Percentiles rank a stretch among this genome's conserved stretches.
Evolutionary conservation across 257 asterid genomes (phyloP).

Genomic region (Lycium barbarum): DNA sequence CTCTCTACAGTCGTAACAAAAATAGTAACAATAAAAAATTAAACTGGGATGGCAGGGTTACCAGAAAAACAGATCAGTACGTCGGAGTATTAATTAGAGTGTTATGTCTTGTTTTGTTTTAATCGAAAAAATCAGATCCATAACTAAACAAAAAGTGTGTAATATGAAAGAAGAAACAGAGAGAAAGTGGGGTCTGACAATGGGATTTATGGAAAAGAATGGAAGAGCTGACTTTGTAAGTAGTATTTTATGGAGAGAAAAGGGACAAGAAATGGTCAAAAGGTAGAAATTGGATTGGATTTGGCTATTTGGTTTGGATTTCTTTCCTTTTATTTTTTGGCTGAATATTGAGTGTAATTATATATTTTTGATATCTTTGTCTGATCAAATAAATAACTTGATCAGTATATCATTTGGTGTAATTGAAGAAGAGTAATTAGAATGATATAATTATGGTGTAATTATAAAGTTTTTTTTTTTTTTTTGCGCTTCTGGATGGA

Average conservation of each 20-base stretch:
- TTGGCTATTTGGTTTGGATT: neutral
- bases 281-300: neutral
- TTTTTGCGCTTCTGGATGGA: too few relatives aligned
- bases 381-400: too few relatives aligned
- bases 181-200: neutral
- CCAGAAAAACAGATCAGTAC: neutral
- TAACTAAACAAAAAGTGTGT: neutral
- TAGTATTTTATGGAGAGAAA: neutral
- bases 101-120: neutral
- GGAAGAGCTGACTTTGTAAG: conserved; percentile 25
- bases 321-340: too few relatives aligned
- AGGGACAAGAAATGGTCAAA: conserved; percentile 15
- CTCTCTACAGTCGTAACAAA: neutral
- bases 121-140: neutral
- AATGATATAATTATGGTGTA: too few relatives aligned
- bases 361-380: too few relatives aligned
- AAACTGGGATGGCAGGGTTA: neutral
- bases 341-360: too few relatives aligned
- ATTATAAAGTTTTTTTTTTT: too few relatives aligned
- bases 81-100: neutral
- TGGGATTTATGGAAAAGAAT: neutral
- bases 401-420: too few relatives aligned
- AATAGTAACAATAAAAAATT: too few relatives aligned
- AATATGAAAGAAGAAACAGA: neutral
- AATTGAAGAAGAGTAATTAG: too few relatives aligned